Evolutionary conservation across 306 rosid species (phyloP), one percentile per base, ranked within the genome.

Genomic region (Prosopis cineraria): DNA sequence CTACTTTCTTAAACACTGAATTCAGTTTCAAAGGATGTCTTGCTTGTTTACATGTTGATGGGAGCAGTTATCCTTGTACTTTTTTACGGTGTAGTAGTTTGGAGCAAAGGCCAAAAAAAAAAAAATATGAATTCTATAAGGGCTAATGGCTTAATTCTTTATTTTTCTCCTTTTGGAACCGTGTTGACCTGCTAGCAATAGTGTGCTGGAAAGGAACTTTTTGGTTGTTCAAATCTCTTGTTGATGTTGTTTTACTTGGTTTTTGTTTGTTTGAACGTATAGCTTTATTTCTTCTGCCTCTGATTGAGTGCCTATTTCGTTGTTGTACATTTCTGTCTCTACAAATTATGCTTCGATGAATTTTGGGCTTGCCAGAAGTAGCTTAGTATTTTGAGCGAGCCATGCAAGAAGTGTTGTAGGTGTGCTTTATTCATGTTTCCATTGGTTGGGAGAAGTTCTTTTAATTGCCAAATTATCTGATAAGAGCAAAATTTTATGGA

Each of bases 71-170:
- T 56, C 19, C 25, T 56, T 56, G 34, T 25, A 11, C 33, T 16
- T 31, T 17, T 62, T 36, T 16, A 24, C 6, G 68, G 25, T 27
- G 24, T 31, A 16, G 3, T 14, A 3, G 43, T 34, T 19, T 2
- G 69, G 69, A 45, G 69, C 43, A 64, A 63, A 34, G 43, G 27
- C 27, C 43, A n/a, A n/a, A n/a, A n/a, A n/a, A n/a, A n/a, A n/a
- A n/a, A 60, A 60, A 16, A 22, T 60, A 60, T 33, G 67, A 30
- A 6, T 16, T 30, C 1, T 24, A 60, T 31, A 2, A 30, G 40
- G 67, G 11, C 33, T 31, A 29, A 16, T 6, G 55, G 19, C 10
- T 19, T 19, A 19, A 19, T 30, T 58, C 37, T 27, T 58, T 58
- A 37, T 5, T 27, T 9, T 58, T 58, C 13, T n/a, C 67, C 40